Evolutionary conservation across 129 eudicot genomes (phyloP), one percentile per base, ranked within the genome.

Genomic region (Lactuca sativa): DNA sequence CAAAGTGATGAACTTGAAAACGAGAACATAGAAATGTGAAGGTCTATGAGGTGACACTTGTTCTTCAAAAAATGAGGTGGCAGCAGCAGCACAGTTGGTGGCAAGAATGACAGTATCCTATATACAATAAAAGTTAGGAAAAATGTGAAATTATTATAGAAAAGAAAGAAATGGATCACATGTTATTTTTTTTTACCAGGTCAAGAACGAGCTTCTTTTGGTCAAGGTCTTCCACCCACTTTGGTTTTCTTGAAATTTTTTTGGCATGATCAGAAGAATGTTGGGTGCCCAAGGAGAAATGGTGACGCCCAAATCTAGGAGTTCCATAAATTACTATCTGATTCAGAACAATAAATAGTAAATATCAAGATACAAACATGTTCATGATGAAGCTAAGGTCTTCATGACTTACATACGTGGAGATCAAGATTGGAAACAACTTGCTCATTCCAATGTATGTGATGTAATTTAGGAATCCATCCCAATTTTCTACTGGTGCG

Each of bases 381-480:
- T 30, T 65, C 17, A 56, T 62, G 43, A 55, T 18, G 13, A 31
- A 12, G 73, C 38, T 68, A 37, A 77, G 81, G 77, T 69, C 14
- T 61, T 63, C 15, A 72, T 47, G 96, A 95, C 96, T 95, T 95
- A 85, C 99, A 95, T 90, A 95, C 96, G 91, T 90, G 96, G 80
- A 90, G 96, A 80, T 95, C 93, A 71, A 84, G 72, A 62, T 80
- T 53, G 67, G 78, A 67, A 65, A 79, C 51, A 63, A 70, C 80
- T 67, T 83, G 74, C 40, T 82, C 74, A 52, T 71, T 75, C 95
- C 88, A 85, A 63, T 86, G 87, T 34, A 95, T 52, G 57, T 86
- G 96, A 81, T 90, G 86, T 81, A 88, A 66, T 69, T 67, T 74
- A 18, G 96, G 99, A 74, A 84, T 66, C 81, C 82, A 74, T 25